phyloP scores from a whole-genome alignment of 352 stramenopile genomes.

The Pythium guiyangense region DNA sequence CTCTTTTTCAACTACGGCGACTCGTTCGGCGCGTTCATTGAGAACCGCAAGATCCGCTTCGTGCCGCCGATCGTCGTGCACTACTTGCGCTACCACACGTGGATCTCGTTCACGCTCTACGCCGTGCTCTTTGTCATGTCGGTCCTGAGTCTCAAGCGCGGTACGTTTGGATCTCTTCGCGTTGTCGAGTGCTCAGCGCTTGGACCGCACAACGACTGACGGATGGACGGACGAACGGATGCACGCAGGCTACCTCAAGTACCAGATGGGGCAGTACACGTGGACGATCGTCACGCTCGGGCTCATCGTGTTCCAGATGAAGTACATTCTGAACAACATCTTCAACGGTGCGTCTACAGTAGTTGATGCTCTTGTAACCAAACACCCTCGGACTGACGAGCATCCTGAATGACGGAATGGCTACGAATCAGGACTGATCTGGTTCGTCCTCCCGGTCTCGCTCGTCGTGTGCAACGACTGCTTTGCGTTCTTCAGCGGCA shows the following conservation, averaged over 20 bases:
- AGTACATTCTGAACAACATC: constrained; percentile 96
- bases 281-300: constrained; percentile 95
- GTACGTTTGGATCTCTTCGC: constrained; percentile 22
- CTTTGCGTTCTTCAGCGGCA: constrained; percentile 93
- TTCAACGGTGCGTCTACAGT: constrained; percentile 86
- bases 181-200: too few species aligned
- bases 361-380: neutral
- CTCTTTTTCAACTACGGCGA: constrained; percentile 96
- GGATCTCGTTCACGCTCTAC: constrained; percentile 94
- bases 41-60: constrained; percentile 81
- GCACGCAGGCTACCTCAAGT: constrained; percentile 5
- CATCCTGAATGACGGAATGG: too few species aligned
- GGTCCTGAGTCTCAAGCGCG: constrained; percentile 92
- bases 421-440: constrained; percentile 80
- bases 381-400: neutral
- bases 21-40: constrained; percentile 81
- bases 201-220: too few species aligned
- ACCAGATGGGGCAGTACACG: constrained; percentile 85
- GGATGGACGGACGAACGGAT: too few species aligned
- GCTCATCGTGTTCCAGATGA: constrained; percentile 96
- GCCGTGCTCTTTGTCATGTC: constrained; percentile 94
- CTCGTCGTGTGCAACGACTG: constrained; percentile 95
- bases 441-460: constrained; percentile 93
- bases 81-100: constrained; percentile 90
- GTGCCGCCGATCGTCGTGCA: constrained; percentile 70